Percentiles rank a stretch among this genome's conserved stretches.
Conservation (phyloP, 768 basidiomycete species). For the Russula compacta region DNA sequence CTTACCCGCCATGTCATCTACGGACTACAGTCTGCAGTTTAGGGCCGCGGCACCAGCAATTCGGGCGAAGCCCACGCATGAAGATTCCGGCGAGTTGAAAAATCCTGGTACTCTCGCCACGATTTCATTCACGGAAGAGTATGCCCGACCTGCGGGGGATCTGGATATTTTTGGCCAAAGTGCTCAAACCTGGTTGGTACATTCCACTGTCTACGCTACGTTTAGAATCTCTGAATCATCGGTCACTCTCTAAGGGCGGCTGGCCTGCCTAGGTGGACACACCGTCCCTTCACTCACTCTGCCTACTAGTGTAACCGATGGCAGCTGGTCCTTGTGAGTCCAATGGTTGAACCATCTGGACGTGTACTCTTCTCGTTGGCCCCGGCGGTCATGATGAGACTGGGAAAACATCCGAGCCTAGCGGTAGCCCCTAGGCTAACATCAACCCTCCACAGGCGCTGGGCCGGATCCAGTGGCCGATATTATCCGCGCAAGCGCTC, state of each 20-base stretch:
- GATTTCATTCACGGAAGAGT: neutral
- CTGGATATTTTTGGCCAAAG: neutral
- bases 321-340: neutral
- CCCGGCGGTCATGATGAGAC: neutral
- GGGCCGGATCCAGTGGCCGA: neutral
- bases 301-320: neutral
- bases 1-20: neutral
- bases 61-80: neutral
- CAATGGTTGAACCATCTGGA: neutral
- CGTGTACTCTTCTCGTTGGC: neutral
- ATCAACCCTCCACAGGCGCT: neutral
- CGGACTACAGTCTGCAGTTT: neutral
- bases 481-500: neutral
- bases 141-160: neutral
- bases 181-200: neutral
- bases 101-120: conserved; percentile 40
- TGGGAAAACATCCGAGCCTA: neutral
- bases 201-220: neutral
- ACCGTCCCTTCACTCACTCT: no score
- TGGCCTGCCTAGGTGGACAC: neutral
- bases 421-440: neutral
- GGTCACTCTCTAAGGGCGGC: neutral
- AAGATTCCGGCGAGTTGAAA: neutral
- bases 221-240: neutral
- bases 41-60: neutral